Base-by-base conservation (phyloP, 495 filamentous ascomycete species). In the Evansstolkia leycettana region DNA sequence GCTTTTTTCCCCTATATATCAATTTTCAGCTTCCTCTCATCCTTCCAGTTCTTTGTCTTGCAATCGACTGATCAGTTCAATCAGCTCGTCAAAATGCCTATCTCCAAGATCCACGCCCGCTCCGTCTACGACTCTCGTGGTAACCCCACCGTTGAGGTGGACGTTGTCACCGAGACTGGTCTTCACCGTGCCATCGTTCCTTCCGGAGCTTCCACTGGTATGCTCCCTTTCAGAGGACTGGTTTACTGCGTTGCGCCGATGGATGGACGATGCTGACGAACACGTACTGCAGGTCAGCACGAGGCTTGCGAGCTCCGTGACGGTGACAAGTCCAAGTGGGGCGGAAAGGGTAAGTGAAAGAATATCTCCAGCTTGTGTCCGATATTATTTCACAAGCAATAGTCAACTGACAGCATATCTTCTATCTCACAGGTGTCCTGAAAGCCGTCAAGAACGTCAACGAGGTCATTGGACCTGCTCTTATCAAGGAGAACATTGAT, bases 41-140 rank as follows among this genome's bases (percentile, higher is more conserved):
- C 34, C 43, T 24, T 36, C 29, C 24, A 46, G 39, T 38, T 18
- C 18, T 53, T 40, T 50, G 36, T 34, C 27, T 2, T 39, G 16
- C 42, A 49, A 45, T 38, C 42, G 42, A 55, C 47, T 47, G 43
- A 52, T 43, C 4, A 23, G 20, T 9, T 12, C 11, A 5, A 15
- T 12, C 28, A 29, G 28, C 25, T 36, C 29, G 18, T 45, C 60
- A 85, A 50, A 39, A 99, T 96, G 92, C 69, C 80, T 54, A 96
- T 99, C 73, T 76, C 81, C 58, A 95, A 95, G 76, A 83, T 99
- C 64, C 87, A 96, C 77, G 92, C 90, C 55, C 89, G 92, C 55
- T 84, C 78, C 47, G 86, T 99, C 69, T 99, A 99, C 74, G 92
- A 99, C 78, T 96, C 90, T 60, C 92, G 92, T 57, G 92, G 90